Evolutionary conservation across 2,329 filamentous ascomycete genomes (phyloP).

Genomic region (Xylariaceae sp.): DNA sequence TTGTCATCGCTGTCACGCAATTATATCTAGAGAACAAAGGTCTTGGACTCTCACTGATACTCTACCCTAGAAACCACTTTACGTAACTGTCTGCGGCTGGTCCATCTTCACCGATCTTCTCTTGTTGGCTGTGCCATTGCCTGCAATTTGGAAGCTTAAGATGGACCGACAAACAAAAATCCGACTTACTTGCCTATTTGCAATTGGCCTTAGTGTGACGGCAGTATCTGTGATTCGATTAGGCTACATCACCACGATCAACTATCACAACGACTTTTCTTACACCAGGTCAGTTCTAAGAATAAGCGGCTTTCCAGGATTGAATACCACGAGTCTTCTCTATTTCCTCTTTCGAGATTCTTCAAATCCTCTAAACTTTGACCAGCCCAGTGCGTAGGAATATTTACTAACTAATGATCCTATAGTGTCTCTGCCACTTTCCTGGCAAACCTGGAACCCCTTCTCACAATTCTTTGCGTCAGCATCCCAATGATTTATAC

Average conservation of each 20-base stretch:
- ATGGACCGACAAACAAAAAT: slow-evolving; percentile 18
- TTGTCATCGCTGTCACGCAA: no score
- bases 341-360: no score
- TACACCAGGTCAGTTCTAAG: no score
- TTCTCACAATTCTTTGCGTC: slow-evolving; percentile 18
- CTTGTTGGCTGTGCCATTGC: slow-evolving; percentile 15
- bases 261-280: slow-evolving; percentile 21
- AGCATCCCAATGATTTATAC: slow-evolving; percentile 22
- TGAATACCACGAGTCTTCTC: no score
- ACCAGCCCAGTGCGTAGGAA: no score
- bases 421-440: slow-evolving; percentile 17
- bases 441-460: slow-evolving; percentile 16
- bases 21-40: no score
- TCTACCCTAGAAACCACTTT: slow-evolving; percentile 14
- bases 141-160: slow-evolving; percentile 18
- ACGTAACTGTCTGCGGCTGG: slow-evolving; percentile 17
- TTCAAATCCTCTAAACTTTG: no score
- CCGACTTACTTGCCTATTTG: slow-evolving; percentile 17
- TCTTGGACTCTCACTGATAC: no score
- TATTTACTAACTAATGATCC: no score
- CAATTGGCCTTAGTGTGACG: slow-evolving; percentile 19
- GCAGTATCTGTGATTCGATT: slow-evolving; percentile 18
- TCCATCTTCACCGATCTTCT: slow-evolving; percentile 20
- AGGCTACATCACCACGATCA: slow-evolving; percentile 15
- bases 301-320: no score